A percentile compares a stretch with the other conserved stretches of the same genome.
These are phyloP conservation scores for Aeschynomene evenia DNA, from an alignment of 306 rosid genomes.

Conservation along the genomic window DNA sequence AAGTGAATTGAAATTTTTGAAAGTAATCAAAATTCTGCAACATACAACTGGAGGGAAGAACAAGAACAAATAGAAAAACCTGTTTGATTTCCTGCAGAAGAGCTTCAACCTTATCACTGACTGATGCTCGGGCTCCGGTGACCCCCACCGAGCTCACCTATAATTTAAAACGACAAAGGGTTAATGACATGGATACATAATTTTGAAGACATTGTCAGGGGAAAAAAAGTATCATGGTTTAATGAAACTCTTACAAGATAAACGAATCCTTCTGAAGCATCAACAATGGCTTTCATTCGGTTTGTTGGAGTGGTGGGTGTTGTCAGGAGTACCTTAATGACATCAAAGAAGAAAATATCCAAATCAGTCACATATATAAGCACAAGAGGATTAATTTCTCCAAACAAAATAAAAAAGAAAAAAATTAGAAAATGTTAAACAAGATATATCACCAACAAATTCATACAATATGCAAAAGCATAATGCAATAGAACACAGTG, in stretches of 20 bases:
- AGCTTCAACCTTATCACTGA: constrained; percentile 55
- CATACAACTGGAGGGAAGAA: neutral
- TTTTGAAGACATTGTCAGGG: neutral
- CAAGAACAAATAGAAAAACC: constrained; percentile 49
- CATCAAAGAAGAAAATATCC: constrained; percentile 21
- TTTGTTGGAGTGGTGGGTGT: constrained; percentile 84
- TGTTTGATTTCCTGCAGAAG: constrained; percentile 73
- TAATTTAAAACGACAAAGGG: constrained; percentile 28
- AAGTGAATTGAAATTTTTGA: neutral
- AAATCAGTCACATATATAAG: constrained; percentile 3
- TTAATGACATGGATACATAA: neutral
- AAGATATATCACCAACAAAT: neutral
- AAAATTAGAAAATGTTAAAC: neutral
- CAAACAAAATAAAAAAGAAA: neutral
- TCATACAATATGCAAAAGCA: neutral
- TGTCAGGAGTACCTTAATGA: constrained; percentile 77
- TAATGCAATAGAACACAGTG: neutral
- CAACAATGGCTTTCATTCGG: constrained; percentile 83
- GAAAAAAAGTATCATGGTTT: neutral
- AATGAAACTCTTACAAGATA: constrained; percentile 64
- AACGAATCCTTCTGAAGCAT: constrained; percentile 80
- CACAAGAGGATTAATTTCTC: neutral
- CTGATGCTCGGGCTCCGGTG: constrained; percentile 86
- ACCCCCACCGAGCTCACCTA: constrained; percentile 94
- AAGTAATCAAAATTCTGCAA: neutral